A percentile compares a stretch with the other conserved stretches of the same genome.
Conservation (phyloP, 441 rosid species). For the Syzygium malaccense region DNA sequence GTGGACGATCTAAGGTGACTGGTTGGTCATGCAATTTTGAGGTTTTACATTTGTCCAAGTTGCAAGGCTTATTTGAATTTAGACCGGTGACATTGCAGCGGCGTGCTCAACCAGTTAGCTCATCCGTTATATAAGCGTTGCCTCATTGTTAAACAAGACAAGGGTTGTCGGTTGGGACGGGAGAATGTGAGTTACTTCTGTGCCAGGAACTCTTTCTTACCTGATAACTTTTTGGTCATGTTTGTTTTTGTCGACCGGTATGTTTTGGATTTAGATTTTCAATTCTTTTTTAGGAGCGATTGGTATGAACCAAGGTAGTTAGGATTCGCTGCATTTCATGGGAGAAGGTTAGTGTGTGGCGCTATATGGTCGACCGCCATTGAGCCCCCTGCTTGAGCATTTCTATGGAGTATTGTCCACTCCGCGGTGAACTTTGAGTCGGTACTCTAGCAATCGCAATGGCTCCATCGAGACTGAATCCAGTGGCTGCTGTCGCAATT, state of each 20-base stretch:
- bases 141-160: neutral
- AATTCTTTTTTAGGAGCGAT: neutral
- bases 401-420: neutral
- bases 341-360: neutral
- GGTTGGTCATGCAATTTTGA: neutral
- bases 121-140: neutral
- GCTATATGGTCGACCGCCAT: fast-evolving
- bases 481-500: neutral
- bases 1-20: neutral
- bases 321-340: neutral
- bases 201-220: neutral
- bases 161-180: neutral
- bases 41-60: neutral
- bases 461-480: neutral
- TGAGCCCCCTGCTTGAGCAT: neutral
- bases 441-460: neutral
- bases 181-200: neutral
- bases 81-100: neutral
- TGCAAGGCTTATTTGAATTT: neutral
- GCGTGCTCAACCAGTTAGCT: neutral
- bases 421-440: neutral
- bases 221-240: neutral
- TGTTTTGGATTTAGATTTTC: neutral
- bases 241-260: neutral
- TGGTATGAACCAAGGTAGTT: neutral